These are phyloP conservation scores for Calcarisporium arbuscula DNA, from an alignment of 2,329 filamentous ascomycete species.

Conservation along the genomic window DNA sequence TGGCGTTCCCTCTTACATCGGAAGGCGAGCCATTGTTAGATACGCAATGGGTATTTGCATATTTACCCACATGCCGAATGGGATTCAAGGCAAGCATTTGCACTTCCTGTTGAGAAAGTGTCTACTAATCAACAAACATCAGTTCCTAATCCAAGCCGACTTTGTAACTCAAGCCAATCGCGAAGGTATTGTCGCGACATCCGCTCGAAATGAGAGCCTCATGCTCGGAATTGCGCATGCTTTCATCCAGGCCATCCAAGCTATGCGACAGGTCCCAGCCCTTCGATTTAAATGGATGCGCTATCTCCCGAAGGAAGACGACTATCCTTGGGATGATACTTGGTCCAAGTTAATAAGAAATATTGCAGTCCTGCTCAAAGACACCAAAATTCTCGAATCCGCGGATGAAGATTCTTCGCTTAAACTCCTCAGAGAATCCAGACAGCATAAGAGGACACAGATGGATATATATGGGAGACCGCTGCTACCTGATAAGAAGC, in stretches of 20 bases:
- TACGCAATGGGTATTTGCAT: constrained; percentile 37
- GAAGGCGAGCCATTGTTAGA: constrained; percentile 26
- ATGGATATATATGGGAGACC: too few species aligned
- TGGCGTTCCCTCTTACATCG: constrained; percentile 38
- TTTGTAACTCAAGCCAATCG: constrained; percentile 41
- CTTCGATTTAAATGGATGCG: constrained; percentile 39
- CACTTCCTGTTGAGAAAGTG: too few species aligned
- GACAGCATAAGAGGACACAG: too few species aligned
- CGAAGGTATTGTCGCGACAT: constrained; percentile 32
- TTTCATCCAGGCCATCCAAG: constrained; percentile 30
- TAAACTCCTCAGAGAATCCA: constrained; percentile 7
- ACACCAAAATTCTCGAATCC: constrained; percentile 7
- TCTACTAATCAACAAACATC: too few species aligned
- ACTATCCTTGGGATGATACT: constrained; percentile 17
- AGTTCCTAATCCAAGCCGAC: constrained; percentile 45
- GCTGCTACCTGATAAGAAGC: too few species aligned
- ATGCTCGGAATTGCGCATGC: constrained; percentile 26
- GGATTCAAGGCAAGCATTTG: constrained; percentile 45
- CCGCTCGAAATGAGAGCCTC: constrained; percentile 30
- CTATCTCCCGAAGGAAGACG: constrained; percentile 30
- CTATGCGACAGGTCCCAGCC: constrained; percentile 29
- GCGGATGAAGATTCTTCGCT: too few species aligned
- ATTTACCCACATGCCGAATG: constrained; percentile 35
- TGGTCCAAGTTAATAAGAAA: constrained; percentile 19
- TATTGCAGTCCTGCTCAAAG: constrained; percentile 15